phyloP scores from a whole-genome alignment of 768 basidiomycete species.

The Rhodotorula kratochvilovae region DNA sequence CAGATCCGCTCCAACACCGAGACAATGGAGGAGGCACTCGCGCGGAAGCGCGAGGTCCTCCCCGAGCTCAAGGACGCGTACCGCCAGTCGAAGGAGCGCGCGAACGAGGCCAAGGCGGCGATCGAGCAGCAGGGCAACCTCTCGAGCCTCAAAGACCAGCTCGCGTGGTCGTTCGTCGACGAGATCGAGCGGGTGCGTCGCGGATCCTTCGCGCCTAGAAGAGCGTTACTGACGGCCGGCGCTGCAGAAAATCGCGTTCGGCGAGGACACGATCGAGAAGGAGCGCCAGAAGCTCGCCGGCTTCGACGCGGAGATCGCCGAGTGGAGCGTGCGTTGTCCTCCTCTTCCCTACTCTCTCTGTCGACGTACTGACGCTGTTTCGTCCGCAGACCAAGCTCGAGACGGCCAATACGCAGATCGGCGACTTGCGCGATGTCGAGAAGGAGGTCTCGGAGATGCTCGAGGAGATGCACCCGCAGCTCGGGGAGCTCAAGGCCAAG shows the following conservation, averaged over 20 bases:
- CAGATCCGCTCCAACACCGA: slow-evolving; percentile 67
- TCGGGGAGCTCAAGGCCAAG: slow-evolving; percentile 50
- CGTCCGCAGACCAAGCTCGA: slow-evolving; percentile 1
- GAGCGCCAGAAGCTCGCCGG: slow-evolving; percentile 48
- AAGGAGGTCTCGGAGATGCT: slow-evolving; percentile 46
- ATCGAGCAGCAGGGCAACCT: slow-evolving; percentile 56
- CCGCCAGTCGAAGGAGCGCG: slow-evolving; percentile 58
- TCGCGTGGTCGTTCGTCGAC: slow-evolving; percentile 42
- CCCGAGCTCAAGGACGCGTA: slow-evolving; percentile 66
- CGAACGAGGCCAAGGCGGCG: slow-evolving; percentile 69
- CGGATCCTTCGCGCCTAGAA: no score
- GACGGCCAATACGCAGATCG: not conserved
- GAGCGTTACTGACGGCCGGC: no score
- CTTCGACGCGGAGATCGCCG: slow-evolving; percentile 15
- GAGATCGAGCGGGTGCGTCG: slow-evolving; percentile 50
- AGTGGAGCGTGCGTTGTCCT: slow-evolving; percentile 36
- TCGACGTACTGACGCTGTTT: not conserved
- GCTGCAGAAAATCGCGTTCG: slow-evolving; percentile 45
- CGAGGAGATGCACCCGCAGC: slow-evolving; percentile 43
- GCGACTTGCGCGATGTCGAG: slow-evolving; percentile 13
- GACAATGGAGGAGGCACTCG: slow-evolving; percentile 62
- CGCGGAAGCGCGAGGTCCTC: slow-evolving; percentile 68
- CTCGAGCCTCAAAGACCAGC: slow-evolving; percentile 36
- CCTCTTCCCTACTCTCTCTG: not conserved
- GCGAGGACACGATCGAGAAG: slow-evolving; percentile 51